phyloP scores from a whole-genome alignment of 768 basidiomycete genomes.

The Holtermanniella nyarrowii region DNA sequence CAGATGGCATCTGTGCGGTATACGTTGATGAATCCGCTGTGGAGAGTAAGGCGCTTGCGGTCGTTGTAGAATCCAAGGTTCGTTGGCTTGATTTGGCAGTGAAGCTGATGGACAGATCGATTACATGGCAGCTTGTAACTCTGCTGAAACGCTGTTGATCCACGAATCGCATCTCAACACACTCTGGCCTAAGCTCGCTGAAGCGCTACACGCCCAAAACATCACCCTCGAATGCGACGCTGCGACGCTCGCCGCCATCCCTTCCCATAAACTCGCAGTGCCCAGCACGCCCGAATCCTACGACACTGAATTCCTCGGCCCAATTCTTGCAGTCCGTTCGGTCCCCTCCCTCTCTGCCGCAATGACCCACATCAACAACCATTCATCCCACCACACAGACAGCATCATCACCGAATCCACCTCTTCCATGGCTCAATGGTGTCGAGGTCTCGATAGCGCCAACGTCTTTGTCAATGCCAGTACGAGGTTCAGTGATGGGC shows the following conservation, averaged over 20 bases:
- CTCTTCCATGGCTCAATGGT: constrained; percentile 54
- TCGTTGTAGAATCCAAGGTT: constrained; percentile 88
- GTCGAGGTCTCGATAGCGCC: constrained; percentile 78
- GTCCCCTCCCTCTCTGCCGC: constrained; percentile 64
- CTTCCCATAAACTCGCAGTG: constrained; percentile 44
- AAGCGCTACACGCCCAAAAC: constrained; percentile 53
- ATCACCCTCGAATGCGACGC: constrained; percentile 75
- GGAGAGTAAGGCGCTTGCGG: constrained; percentile 63
- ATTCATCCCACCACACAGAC: constrained; percentile 94
- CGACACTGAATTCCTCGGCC: constrained; percentile 75
- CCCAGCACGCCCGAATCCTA: constrained; percentile 57
- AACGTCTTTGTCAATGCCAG: constrained; percentile 91
- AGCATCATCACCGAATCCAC: constrained; percentile 76
- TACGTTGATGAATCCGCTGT: constrained; percentile 79
- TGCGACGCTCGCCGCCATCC: constrained; percentile 52
- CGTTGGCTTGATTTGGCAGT: constrained; percentile 7
- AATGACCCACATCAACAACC: constrained; percentile 77
- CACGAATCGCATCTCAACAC: constrained; percentile 62
- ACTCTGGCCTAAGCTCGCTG: constrained; percentile 73
- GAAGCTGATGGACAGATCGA: constrained; percentile 54
- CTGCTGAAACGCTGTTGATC: constrained; percentile 78
- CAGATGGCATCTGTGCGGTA: constrained; percentile 86
- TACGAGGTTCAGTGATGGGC: constrained; percentile 93
- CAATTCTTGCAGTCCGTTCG: constrained; percentile 68
- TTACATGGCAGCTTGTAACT: constrained; percentile 93